Evolutionary conservation across 2,329 filamentous ascomycete species (phyloP), one percentile per base, ranked within the genome.

Genomic region (Xylariomycetidae sp.): DNA sequence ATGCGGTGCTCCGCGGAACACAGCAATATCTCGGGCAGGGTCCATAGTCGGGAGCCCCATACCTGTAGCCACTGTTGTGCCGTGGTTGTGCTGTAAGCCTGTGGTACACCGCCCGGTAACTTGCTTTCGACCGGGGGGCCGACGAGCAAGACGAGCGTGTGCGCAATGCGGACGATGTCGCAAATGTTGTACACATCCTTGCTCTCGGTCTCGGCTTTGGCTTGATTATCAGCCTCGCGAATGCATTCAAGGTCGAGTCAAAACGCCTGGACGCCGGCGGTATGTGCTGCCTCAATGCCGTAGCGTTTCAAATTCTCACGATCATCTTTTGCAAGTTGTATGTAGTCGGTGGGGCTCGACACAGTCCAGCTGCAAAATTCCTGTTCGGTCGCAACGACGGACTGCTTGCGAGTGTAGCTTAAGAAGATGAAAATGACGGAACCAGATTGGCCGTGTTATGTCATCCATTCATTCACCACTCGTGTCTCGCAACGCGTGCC

Each of bases 221-320:
- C 58, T 23, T 39, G 56, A 36, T 29, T 25, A 20, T 54, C 47
- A 1, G 39, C 39, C 17, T 63, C 57, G 3, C 56, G 53, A 38
- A 68, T 61, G 38, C 64, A 68, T 29, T 57, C 59, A 37, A 58
- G 63, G 10, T 59, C 61, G 7, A 66, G 42, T 64, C 64, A 67
- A 38, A 65, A 67, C 0, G 62, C 63, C 10, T 44, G 40, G 5
- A 59, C 58, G 1, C 55, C 57, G 4, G 59, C 60, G 15, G 50
- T 47, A 6, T 48, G 48, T 2, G 63, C 59, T 0, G 63, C 63
- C 2, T 51, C 49, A 25, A 62, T 57, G 4, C 58, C 61, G 30
- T 62, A 61, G 13, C 52, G 38, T 14, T 59, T 52, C 2, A 66
- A 41, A 0, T 36, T 47, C 8, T 46, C 36, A 13, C 50, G 43